Evolutionary conservation across 169 alveolate genomes (phyloP).

Genomic region (Cryptosporidium bovis): DNA sequence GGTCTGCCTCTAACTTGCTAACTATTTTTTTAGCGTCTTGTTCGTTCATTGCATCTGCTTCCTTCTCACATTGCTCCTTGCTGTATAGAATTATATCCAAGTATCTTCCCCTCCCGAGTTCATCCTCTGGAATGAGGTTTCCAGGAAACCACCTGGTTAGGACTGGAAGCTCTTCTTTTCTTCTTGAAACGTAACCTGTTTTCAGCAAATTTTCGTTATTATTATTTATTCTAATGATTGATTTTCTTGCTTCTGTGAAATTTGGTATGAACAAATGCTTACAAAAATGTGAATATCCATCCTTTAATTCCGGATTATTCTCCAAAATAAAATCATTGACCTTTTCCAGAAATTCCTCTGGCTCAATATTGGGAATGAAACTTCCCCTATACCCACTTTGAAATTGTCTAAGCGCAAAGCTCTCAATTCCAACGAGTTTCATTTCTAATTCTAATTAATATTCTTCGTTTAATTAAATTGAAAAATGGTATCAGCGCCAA

Average conservation of each 20-base stretch:
- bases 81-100: constrained; percentile 95
- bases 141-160: constrained; percentile 93
- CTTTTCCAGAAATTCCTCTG: constrained; percentile 3
- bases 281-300: constrained; percentile 98
- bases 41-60: constrained; percentile 80
- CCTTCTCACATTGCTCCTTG: constrained; percentile 93
- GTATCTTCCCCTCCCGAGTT: constrained; percentile 85
- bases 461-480: not conserved
- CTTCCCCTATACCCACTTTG: constrained; percentile 43
- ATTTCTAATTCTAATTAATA: not conserved
- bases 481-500: not conserved
- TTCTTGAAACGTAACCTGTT: constrained; percentile 93
- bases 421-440: constrained; percentile 25
- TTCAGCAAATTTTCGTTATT: constrained; percentile 84
- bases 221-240: constrained; percentile 89
- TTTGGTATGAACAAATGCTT: constrained; percentile 95
- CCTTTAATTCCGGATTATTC: constrained; percentile 77
- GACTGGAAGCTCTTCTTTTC: constrained; percentile 96
- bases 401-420: constrained; percentile 66
- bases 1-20: constrained; percentile 78
- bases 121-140: constrained; percentile 45
- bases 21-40: constrained; percentile 10
- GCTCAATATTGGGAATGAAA: constrained; percentile 26
- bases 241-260: constrained; percentile 91
- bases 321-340: constrained; percentile 22